Evolutionary conservation across 371 early-diverging fungal genomes (phyloP), one percentile per base, ranked within the genome.

Genomic region (Mortierella sp.): DNA sequence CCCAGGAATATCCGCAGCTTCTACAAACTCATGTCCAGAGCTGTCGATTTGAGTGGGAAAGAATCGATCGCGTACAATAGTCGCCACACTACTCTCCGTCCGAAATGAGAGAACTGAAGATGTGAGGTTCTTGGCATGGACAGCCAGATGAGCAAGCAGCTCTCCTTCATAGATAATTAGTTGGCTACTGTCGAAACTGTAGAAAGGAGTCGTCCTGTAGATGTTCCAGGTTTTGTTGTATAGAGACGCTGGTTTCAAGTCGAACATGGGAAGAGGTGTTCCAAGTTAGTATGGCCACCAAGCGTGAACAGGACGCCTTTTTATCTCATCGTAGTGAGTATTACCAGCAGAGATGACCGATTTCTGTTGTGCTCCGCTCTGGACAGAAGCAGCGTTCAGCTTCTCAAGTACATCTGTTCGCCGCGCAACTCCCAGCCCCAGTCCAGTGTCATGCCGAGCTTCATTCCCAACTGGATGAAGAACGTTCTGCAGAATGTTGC

Each of bases 221-320:
- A 65, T 53, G 21, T 44, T 76, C 78, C 78, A 76, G 8, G 78
- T 70, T 49, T 65, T 76, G 70, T 53, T 65, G 48, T 52, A 58
- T 12, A 76, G 19, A 5, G 30, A 39, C 7, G 61, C 70, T 70
- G 27, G 34, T 27, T 34, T 8, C 19, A n/a, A 34, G 15, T 7
- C 6, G 23, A 39, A 31, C 23, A 14, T 15, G 41, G n/a, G 31
- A n/a, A 9, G 39, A 39, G n/a, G 28, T 5, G 17, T 2, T 26
- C 4, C 31, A n/a, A 8, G 52, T 7, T 53, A n/a, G n/a, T n/a
- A n/a, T n/a, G n/a, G n/a, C n/a, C n/a, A n/a, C n/a, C n/a, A n/a
- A n/a, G n/a, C n/a, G n/a, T n/a, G n/a, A n/a, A n/a, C n/a, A n/a
- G n/a, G n/a, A n/a, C n/a, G n/a, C n/a, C n/a, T n/a, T n/a, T n/a